phyloP scores from a whole-genome alignment of 768 basidiomycete genomes.

The Jaapia argillacea region DNA sequence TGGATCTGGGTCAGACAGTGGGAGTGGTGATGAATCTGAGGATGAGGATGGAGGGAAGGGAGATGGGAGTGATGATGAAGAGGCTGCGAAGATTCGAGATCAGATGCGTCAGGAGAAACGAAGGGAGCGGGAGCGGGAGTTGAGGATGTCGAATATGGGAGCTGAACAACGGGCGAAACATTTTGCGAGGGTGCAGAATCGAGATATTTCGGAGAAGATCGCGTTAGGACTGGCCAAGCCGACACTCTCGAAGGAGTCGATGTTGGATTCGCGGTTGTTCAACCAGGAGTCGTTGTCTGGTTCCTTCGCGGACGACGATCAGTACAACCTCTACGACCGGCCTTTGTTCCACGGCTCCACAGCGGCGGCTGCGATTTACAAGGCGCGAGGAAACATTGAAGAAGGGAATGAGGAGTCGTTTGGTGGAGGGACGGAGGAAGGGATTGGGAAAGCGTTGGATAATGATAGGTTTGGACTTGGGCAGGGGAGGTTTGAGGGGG shows the following conservation, averaged over 20 bases:
- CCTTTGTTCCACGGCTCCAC: slow-evolving; percentile 95
- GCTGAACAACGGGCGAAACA: slow-evolving; percentile 92
- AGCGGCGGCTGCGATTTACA: slow-evolving; percentile 99
- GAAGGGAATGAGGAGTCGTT: slow-evolving; percentile 88
- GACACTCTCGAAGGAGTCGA: slow-evolving; percentile 89
- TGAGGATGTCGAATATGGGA: slow-evolving; percentile 99
- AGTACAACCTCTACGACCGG: slow-evolving; percentile 91
- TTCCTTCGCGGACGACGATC: slow-evolving; percentile 84
- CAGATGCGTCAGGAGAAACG: slow-evolving; percentile 87
- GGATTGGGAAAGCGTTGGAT: slow-evolving; percentile 80
- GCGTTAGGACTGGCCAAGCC: slow-evolving; percentile 97
- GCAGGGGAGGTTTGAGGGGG: slow-evolving; percentile 74
- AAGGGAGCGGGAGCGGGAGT: slow-evolving; percentile 89
- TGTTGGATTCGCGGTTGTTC: slow-evolving; percentile 96
- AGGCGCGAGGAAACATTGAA: slow-evolving; percentile 78
- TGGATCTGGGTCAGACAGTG: slow-evolving; percentile 76
- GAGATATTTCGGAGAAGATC: slow-evolving; percentile 98
- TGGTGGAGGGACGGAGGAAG: slow-evolving; percentile 93
- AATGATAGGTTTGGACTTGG: slow-evolving; percentile 94
- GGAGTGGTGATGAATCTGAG: slow-evolving; percentile 53
- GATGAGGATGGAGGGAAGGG: slow-evolving; percentile 38
- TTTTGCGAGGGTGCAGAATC: slow-evolving; percentile 92
- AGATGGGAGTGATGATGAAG: slow-evolving; percentile 37
- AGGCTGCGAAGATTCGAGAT: slow-evolving; percentile 80
- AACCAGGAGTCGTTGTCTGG: slow-evolving; percentile 84